Conservation (phyloP, 2,329 filamentous ascomycete species). For the Phaeophleospora eucalypticola region DNA sequence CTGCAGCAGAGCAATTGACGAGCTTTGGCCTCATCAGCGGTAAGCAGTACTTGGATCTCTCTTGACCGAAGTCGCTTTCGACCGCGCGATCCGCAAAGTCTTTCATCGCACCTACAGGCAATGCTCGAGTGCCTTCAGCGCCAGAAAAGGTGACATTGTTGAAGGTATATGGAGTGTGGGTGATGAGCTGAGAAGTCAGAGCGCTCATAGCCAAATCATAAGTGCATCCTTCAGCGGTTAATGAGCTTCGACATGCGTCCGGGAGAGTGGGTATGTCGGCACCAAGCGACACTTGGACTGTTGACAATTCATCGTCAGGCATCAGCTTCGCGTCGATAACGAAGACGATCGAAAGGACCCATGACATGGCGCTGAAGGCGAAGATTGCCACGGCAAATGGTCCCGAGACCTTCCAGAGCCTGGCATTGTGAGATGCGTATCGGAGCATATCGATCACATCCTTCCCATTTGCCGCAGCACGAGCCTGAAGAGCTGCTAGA, state of each 20-base stretch:
- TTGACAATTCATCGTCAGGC: neutral
- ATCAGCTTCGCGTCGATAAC: constrained; percentile 5
- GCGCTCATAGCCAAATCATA: constrained; percentile 7
- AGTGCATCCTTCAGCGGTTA: constrained; percentile 4
- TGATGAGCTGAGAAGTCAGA: constrained; percentile 5
- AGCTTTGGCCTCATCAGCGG: constrained; percentile 3
- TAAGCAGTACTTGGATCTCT: constrained; percentile 1
- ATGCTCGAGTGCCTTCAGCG: neutral
- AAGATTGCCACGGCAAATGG: constrained; percentile 3
- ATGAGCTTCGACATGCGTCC: constrained; percentile 1
- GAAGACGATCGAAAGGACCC: constrained; percentile 6
- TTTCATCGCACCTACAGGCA: constrained; percentile 2
- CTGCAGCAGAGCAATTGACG: neutral
- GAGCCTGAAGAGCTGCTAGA: constrained; percentile 1
- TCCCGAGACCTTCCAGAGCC: constrained; percentile 3
- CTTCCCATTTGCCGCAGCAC: constrained; percentile 1
- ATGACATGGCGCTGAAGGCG: constrained; percentile 6
- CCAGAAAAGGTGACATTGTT: constrained; percentile 7
- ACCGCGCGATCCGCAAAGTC: constrained; percentile 1
- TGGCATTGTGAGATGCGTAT: neutral
- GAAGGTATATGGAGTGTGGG: constrained; percentile 5
- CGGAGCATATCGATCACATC: constrained; percentile 8
- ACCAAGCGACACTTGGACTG: neutral
- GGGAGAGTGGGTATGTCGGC: neutral
- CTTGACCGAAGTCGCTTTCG: neutral